phyloP scores from a whole-genome alignment of 2,329 filamentous ascomycete species.

The Trichoderma koningii region DNA sequence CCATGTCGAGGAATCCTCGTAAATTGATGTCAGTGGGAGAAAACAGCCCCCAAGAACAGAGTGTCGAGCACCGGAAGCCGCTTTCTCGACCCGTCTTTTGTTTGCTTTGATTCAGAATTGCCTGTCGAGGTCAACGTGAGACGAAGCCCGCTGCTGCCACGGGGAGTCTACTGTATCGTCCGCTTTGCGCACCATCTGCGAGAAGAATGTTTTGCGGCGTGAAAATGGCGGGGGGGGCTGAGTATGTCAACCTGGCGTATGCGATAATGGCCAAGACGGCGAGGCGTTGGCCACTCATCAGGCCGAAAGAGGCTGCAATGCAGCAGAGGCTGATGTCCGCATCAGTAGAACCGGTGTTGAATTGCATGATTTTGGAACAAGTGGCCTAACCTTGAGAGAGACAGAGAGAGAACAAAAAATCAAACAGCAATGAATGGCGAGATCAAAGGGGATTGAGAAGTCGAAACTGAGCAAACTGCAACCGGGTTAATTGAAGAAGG shows the following conservation, averaged over 20 bases:
- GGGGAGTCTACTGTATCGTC: too few species aligned
- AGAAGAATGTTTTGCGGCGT: background rate
- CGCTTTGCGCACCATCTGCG: too few species aligned
- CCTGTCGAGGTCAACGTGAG: too few species aligned
- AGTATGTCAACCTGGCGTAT: background rate
- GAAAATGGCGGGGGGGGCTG: background rate
- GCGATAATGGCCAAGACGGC: background rate
- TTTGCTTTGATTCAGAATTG: background rate
- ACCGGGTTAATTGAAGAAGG: background rate
- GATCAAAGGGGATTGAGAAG: background rate
- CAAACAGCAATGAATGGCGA: background rate
- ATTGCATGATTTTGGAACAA: background rate
- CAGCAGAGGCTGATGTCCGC: background rate
- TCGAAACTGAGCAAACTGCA: background rate
- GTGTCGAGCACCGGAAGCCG: background rate
- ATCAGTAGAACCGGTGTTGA: background rate
- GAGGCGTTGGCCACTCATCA: background rate
- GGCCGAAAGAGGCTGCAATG: background rate
- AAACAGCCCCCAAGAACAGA: constrained; percentile 7
- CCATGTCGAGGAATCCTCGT: background rate
- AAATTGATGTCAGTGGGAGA: background rate
- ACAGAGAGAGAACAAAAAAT: background rate
- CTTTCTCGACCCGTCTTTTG: background rate
- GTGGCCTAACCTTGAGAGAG: background rate
- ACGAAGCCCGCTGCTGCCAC: too few species aligned